Base-by-base conservation (phyloP, 352 stramenopile genomes). In the Phytophthora citrophthora region DNA sequence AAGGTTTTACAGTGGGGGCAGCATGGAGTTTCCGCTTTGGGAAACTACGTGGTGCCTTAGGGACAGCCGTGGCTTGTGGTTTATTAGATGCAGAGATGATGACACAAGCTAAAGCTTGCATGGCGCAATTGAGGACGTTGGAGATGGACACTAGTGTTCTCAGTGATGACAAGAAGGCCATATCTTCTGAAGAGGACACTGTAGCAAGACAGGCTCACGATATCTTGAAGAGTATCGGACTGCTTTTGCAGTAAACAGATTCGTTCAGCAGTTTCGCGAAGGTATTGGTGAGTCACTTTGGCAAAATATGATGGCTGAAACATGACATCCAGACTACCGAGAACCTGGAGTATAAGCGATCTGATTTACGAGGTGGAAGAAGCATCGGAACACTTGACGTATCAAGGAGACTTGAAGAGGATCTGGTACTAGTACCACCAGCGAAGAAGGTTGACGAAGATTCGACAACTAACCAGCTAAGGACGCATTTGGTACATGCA, bases 31-130 rank as follows among this genome's bases (percentile, higher is more conserved):
- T 82, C 64, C 62, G 64, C 29, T 82, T 88, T 32, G 74, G 66
- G 27, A 40, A 59, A 12, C 47, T 94, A 41, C 83, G 83, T 4
- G 86, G 86, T 2, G 67, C 77, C 11, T 60, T 92, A 3, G 72
- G 64, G 34, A 63, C 72, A 13, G 72, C 76, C 0, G 38, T 43
- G 0, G 60, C 55, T 1, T 77, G 69, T 11, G 72, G 70, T 0
- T 36, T 84, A 13, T 56, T 80, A 12, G 15, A 60, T 24, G 6
- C 24, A 3, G 32, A 26, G 9, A 34, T 40, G 44, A 55, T 57
- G 32, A 61, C 44, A 1, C 24, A 57, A 40, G 58, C 39, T 12
- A 24, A 39, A 23, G 15, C 12, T 6, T 78, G 62, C 38, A 51
- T 70, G 36, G 34, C 40, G 23, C 39, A 56, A 24, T 24, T 80